Evolutionary conservation across 371 early-diverging fungal genomes (phyloP), one percentile per base, ranked within the genome.

Genomic region (Lichtheimia hyalospora): DNA sequence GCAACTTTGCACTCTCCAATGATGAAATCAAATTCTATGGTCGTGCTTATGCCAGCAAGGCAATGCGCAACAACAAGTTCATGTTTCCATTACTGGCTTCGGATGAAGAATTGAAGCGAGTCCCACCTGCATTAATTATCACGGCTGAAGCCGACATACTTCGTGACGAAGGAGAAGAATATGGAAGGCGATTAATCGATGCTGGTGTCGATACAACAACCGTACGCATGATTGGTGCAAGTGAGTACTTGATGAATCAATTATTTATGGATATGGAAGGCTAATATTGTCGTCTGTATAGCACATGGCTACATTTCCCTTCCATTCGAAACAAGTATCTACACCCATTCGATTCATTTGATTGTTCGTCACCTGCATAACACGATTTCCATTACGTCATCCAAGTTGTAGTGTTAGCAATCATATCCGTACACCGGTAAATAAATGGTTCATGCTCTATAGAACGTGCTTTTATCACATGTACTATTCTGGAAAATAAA

Each of bases 111-210:
- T 43, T 71, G 14, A 10, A 49, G 8, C 65, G 52, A 3, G 41
- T 67, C 0, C 67, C 71, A 0, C 60, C 67, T 14, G 64, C 64
- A 6, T 41, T 67, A 6, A 8, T 71, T 0, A 21, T 71, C 14
- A 71, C 68, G 5, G 64, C 62, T 12, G 62, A 71, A 40, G 42
- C 50, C 23, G 71, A 71, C 23, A 1, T 43, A 8, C 27, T 71
- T 3, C 64, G 62, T 0, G 65, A 67, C 16, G 65, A 67, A 52
- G 71, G 71, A 12, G 62, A 62, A 21, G 56, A 27, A 0, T 67
- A 64, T 58, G 62, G 57, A 1, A 53, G 62, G 5, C 55, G 27
- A 12, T 52, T 70, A 41, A 27, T 53, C 2, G 28, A 44, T 12
- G 64, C 67, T n/a, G 67, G 67, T 25, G 67, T 67, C 5, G 42